A percentile compares a stretch with the other conserved stretches of the same genome.
Conservation (phyloP, 2,329 filamentous ascomycete species). For the Aureobasidium vineae region DNA sequence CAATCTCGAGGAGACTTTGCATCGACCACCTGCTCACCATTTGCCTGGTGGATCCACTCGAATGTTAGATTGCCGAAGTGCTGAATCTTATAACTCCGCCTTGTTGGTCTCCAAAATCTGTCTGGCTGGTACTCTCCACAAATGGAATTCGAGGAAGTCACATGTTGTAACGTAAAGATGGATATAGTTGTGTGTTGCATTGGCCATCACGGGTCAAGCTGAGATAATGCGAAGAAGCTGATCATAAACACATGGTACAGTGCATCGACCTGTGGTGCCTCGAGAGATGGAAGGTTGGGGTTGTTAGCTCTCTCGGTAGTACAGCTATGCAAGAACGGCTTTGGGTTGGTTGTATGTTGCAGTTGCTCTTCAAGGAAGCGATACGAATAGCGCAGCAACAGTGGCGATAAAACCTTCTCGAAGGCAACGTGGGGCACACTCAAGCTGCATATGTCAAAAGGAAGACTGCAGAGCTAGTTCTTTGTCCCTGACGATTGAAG, state of each 20-base stretch:
- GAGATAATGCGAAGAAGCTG: background rate
- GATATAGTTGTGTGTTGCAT: background rate
- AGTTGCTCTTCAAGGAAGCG: background rate
- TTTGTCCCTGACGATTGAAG: conserved; percentile 6
- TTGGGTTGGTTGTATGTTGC: background rate
- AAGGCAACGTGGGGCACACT: background rate
- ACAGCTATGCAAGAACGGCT: background rate
- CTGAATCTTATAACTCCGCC: background rate
- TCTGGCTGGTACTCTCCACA: background rate
- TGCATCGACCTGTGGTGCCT: background rate
- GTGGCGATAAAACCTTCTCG: background rate
- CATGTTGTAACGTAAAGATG: background rate
- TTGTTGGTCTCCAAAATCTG: background rate
- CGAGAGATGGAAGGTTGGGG: background rate
- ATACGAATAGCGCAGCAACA: background rate
- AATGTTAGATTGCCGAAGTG: background rate
- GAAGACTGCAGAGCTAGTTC: conserved; percentile 19
- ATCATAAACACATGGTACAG: background rate
- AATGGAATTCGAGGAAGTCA: background rate
- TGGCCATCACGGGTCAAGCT: background rate
- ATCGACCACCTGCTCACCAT: background rate
- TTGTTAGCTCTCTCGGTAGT: background rate
- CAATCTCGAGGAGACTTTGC: background rate
- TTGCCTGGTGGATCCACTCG: background rate
- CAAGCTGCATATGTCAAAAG: conserved; percentile 20